A percentile compares a stretch with the other conserved stretches of the same genome.
Conservation (phyloP, 345 rosid species). For the Draba incana region DNA sequence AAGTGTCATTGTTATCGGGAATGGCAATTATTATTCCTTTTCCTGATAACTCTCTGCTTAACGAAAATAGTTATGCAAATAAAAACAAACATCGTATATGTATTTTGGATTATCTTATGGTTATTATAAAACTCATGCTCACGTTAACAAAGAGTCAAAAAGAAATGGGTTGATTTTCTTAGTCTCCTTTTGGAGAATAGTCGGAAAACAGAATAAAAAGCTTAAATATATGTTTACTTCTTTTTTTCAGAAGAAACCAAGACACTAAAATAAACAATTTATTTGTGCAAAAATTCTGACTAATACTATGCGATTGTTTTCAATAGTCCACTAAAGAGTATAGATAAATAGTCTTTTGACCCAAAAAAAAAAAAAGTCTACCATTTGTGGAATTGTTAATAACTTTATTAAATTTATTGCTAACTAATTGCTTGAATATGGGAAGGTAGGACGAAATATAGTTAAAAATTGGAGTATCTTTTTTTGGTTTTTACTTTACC, state of each 20-base stretch:
- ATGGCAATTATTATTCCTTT: conserved; percentile 36
- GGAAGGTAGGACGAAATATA: conserved; percentile 31
- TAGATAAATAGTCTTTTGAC: not conserved
- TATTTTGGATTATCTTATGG: conserved; percentile 17
- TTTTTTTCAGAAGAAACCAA: no score
- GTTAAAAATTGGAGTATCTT: conserved; percentile 22
- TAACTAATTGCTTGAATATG: conserved; percentile 27
- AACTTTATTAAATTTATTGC: not conserved
- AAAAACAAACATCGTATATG: conserved; percentile 15
- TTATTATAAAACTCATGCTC: conserved; percentile 7
- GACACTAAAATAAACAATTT: no score
- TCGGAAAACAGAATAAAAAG: no score
- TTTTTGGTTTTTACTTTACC: conserved; percentile 36
- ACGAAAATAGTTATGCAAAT: not conserved
- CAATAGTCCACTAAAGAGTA: no score
- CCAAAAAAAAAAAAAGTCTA: not conserved
- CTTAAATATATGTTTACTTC: no score
- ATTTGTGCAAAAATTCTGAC: no score
- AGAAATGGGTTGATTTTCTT: conserved; percentile 8
- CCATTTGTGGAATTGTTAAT: conserved; percentile 8
- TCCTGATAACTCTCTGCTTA: conserved; percentile 17
- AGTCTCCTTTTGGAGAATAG: conserved; percentile 18
- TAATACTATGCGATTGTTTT: no score
- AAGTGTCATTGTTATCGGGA: conserved; percentile 45
- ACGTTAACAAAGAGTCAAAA: conserved; percentile 3